Evolutionary conservation across 169 alveolate species (phyloP).

Genomic region (Sarcocystis neurona): DNA sequence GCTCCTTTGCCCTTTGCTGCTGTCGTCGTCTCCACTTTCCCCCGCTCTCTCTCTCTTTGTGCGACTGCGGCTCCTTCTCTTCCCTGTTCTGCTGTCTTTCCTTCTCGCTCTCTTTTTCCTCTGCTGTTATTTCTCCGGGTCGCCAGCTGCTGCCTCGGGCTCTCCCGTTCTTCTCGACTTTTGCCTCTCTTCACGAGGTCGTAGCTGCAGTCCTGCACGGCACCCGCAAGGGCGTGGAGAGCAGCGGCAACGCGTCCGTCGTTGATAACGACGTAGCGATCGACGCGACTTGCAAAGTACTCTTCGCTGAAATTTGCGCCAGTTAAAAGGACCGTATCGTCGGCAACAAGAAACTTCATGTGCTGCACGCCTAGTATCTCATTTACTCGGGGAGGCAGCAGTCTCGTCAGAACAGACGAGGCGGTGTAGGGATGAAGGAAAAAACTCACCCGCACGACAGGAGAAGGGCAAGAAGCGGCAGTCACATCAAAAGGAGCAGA

Average conservation of each 20-base stretch:
- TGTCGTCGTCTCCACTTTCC: not conserved
- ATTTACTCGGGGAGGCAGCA: constrained; percentile 37
- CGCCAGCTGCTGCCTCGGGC: not conserved
- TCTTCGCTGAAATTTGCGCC: constrained; percentile 61
- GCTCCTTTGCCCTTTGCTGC: not conserved
- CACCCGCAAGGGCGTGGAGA: not conserved
- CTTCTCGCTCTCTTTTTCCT: not conserved
- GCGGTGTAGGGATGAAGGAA: not conserved
- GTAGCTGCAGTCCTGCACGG: constrained; percentile 9
- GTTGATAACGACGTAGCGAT: constrained; percentile 39
- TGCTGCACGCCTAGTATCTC: constrained; percentile 62
- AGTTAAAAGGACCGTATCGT: constrained; percentile 53
- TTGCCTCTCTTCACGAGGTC: not conserved
- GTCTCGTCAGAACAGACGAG: not conserved
- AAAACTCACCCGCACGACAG: not conserved
- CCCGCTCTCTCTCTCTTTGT: not conserved
- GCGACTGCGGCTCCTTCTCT: not conserved
- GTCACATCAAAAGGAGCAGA: not conserved
- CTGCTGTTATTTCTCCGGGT: not conserved
- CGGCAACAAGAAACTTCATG: constrained; percentile 58
- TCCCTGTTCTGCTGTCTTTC: not conserved
- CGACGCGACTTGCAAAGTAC: constrained; percentile 41
- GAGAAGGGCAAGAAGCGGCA: not conserved
- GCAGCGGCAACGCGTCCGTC: constrained; percentile 27
- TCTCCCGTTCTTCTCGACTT: not conserved